Evolutionary conservation across 1,139 yeast genomes (phyloP), one percentile per base, ranked within the genome.

Genomic region (Pichia norvegensis): DNA sequence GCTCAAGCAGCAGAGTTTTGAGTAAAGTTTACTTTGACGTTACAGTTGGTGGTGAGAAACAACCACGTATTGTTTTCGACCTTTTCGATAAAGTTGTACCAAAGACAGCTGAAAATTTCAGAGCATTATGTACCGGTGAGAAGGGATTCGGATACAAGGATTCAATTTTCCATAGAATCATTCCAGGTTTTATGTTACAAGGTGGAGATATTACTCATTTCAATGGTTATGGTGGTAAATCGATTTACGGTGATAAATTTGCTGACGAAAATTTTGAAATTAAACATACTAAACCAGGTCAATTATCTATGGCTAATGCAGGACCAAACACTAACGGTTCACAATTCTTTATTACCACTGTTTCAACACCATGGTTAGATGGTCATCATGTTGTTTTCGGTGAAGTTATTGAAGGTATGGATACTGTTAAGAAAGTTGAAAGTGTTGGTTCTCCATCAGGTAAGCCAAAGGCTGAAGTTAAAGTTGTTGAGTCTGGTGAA

Each of bases 21-120:
- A 63, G 64, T 52, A 70, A 70, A 58, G 90, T 84, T 61, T 85
- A 69, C 77, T 85, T 85, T 68, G 94, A 85, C 66, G 73, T 82
- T 61, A 70, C 88, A 58, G 82, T 82, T 56, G 75, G 78, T 66
- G 85, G 86, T 61, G 61, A 59, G 67, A 56, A 59, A 42, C 63
- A 61, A 53, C 66, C 66, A 52, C 56, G 65, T 53, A 60, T 64
- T 37, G 63, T 62, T 20, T 62, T 65, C 46, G 62, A 77, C 57
- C 69, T 78, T 58, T 77, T 73, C 69, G 71, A 73, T 63, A 78
- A 76, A 55, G 72, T 73, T 56, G 80, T 76, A 40, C 81, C 82
- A 62, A 76, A 76, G 69, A 77, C 82, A 50, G 70, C 80, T 54
- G 81, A 76, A 65, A 77, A 77, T 66, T 77, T 77, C 74, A 69